Percentiles rank a stretch among this genome's conserved stretches.
Conservation (phyloP, 768 basidiomycete genomes). For the Amanita fuliginea region DNA sequence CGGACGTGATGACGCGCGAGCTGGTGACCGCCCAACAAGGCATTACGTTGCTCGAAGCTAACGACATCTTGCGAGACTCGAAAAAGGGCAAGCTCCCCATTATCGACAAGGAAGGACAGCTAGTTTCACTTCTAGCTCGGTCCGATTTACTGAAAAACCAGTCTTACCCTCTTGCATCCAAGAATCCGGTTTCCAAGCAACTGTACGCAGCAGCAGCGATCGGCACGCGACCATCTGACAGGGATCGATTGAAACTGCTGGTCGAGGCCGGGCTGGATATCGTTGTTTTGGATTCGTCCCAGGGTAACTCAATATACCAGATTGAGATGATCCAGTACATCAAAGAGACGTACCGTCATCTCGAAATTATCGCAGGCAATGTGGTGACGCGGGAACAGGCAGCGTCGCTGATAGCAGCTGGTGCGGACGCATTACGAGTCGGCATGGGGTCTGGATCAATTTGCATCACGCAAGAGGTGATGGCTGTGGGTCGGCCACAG, state of each 20-base stretch:
- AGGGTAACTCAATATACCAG: conserved; percentile 92
- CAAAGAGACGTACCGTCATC: conserved; percentile 71
- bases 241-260: conserved; percentile 73
- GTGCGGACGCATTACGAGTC: conserved; percentile 90
- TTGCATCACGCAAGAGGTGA: conserved; percentile 99
- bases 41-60: conserved; percentile 85
- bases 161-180: conserved; percentile 90
- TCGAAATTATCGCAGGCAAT: conserved; percentile 95
- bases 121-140: conserved; percentile 78
- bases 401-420: conserved; percentile 84
- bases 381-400: conserved; percentile 98
- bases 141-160: conserved; percentile 98
- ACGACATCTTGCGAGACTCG: conserved; percentile 86
- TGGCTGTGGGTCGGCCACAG: conserved; percentile 97
- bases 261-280: conserved; percentile 95
- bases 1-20: conserved; percentile 80
- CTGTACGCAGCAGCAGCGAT: conserved; percentile 94
- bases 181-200: conserved; percentile 85
- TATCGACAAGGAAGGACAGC: conserved; percentile 38
- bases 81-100: conserved; percentile 96
- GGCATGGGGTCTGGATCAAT: conserved; percentile 99
- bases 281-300: conserved; percentile 89
- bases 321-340: conserved; percentile 93
- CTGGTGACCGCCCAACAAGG: conserved; percentile 84
- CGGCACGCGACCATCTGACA: conserved; percentile 85